Evolutionary conservation across 768 basidiomycete genomes (phyloP), one percentile per base, ranked within the genome.

Genomic region (Cyclocybe cylindracea): DNA sequence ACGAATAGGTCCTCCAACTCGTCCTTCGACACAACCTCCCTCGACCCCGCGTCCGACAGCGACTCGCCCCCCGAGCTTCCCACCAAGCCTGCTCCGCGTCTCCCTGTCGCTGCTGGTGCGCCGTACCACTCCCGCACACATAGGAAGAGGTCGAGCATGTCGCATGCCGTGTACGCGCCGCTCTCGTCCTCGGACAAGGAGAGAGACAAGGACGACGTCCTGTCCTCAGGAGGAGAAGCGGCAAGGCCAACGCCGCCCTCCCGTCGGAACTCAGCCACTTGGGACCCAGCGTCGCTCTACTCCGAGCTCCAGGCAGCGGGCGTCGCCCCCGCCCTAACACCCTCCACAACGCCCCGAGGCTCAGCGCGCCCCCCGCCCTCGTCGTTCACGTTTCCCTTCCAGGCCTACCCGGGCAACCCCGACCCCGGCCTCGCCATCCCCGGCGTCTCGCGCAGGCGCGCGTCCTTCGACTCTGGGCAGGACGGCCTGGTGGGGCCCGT

Each of bases 351-450:
- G n/a, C n/a, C n/a, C n/a, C n/a, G n/a, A n/a, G n/a, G n/a, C n/a
- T 51, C 57, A 33, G 34, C 50, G 13, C 57, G 60, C 9, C 59
- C 69, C 2, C 70, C 74, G 5, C 73, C 73, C 1, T 70, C 71
- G 2, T 66, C 71, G 1, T 74, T 69, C 32, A 45, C 67, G 11
- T 76, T 70, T 39, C 84, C 84, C 10, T 85, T 84, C 73, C 80
- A 86, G 61, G 77, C 80, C 0, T 78, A 87, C 61, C 74, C 80
- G 0, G 85, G 86, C 11, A 87, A 86, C 63, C 82, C 86, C 7
- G 87, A 87, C 60, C 82, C 85, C 0, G 70, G 78, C 10, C 73
- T 72, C 1, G 59, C 69, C 13, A 62, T 78, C 42, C 74, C 81
- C 68, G 24, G 80, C 78, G 29, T 73, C 69, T 44, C 61, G 73